These are phyloP conservation scores for Rhizopogon roseolus DNA, from an alignment of 768 basidiomycete species.

Conservation along the genomic window DNA sequence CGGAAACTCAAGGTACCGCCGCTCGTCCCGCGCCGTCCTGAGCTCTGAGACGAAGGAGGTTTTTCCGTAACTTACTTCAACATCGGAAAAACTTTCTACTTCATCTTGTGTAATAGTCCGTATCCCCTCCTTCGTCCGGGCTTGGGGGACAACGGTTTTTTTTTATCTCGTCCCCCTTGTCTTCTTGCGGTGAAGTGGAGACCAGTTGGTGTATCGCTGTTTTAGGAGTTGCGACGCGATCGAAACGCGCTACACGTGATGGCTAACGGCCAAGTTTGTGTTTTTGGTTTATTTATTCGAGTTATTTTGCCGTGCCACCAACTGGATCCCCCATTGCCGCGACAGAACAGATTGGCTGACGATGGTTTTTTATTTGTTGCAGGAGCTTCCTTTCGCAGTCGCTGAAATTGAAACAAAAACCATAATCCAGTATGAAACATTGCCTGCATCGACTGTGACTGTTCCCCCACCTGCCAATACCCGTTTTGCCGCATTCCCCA, in stretches of 20 bases:
- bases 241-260: conserved; percentile 18
- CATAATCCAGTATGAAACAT: conserved; percentile 45
- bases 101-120: conserved; percentile 63
- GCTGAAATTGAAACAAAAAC: conserved; percentile 63
- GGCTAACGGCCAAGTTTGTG: conserved; percentile 32
- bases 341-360: conserved; percentile 30
- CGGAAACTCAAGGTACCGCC: conserved; percentile 91
- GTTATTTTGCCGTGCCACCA: conserved; percentile 22
- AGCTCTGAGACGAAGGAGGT: conserved; percentile 95
- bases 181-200: conserved; percentile 35
- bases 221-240: conserved; percentile 30
- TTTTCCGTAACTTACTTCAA: conserved; percentile 33
- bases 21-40: conserved; percentile 80
- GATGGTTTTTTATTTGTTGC: conserved; percentile 13
- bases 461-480: conserved; percentile 77
- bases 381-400: conserved; percentile 39
- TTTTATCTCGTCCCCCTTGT: conserved; percentile 74
- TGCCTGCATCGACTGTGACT: conserved; percentile 56
- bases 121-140: conserved; percentile 86
- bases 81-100: conserved; percentile 20
- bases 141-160: conserved; percentile 82
- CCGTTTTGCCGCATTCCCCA: conserved; percentile 67
- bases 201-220: conserved; percentile 25
- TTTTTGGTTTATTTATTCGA: conserved; percentile 9
- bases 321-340: conserved; percentile 34